Conservation (phyloP, 2,329 filamentous ascomycete species). For the Botrytis pseudocinerea region DNA sequence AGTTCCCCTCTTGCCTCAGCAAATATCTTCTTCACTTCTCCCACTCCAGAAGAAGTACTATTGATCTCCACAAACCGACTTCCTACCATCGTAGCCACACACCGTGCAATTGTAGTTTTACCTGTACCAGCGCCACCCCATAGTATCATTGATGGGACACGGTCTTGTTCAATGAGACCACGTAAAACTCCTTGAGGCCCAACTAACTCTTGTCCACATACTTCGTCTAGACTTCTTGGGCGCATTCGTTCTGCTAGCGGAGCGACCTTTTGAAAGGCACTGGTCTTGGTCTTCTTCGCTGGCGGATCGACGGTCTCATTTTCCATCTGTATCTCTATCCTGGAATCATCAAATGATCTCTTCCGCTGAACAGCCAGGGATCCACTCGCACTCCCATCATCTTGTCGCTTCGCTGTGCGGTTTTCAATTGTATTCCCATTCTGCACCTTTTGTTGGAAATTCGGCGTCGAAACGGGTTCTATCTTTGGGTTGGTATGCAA, state of each 20-base stretch:
- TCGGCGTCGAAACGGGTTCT: constrained; percentile 42
- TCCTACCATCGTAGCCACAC: constrained; percentile 80
- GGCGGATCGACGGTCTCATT: constrained; percentile 30
- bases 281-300: constrained; percentile 68
- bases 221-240: constrained; percentile 77
- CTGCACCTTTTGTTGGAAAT: constrained; percentile 40
- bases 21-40: constrained; percentile 91
- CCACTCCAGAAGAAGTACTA: constrained; percentile 83
- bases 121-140: constrained; percentile 83
- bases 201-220: constrained; percentile 89
- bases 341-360: constrained; percentile 39
- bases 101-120: constrained; percentile 89
- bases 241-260: constrained; percentile 94
- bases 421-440: constrained; percentile 31
- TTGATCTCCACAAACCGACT: constrained; percentile 94
- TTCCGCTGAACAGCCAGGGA: constrained; percentile 35
- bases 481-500: constrained; percentile 37
- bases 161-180: constrained; percentile 79
- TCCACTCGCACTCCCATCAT: constrained; percentile 31
- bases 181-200: constrained; percentile 81
- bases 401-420: constrained; percentile 33
- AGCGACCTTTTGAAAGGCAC: constrained; percentile 65
- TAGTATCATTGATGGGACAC: constrained; percentile 91
- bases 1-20: constrained; percentile 79
- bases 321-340: constrained; percentile 24